Base-by-base conservation (phyloP, 2,329 filamentous ascomycete genomes). In the Aspergillus intermedius region DNA sequence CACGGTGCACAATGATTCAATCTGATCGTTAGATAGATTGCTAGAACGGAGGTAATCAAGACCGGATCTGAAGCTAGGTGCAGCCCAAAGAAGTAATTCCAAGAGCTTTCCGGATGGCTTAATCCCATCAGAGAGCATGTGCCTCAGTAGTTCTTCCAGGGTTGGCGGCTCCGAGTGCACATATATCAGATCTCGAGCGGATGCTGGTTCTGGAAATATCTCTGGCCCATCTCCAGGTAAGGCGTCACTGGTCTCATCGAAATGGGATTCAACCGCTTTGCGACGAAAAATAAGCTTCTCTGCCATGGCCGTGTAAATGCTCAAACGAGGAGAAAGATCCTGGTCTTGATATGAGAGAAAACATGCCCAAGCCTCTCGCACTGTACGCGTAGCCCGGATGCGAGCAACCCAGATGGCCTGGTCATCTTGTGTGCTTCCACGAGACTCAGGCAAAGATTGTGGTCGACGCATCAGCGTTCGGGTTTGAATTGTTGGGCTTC, bases 311-410 rank as follows among this genome's bases (percentile, higher is more conserved):
- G 74, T 64, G 51, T 80, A 81, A 2, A 81, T 69, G 22, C 66
- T 61, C 25, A 66, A 53, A 46, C 66, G 63, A n/a, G 65, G 58
- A 8, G 60, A 62, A 32, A 67, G 55, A 7, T 60, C 63, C 12
- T 69, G 65, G 19, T 75, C 69, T 59, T 80, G 73, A 51, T 76
- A 81, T 4, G 78, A 74, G 39, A 82, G 63, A 60, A 83, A 85
- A 52, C 78, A 81, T 19, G 81, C 80, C 82, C 82, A 85, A 5
- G 82, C 81, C 66, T 85, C 81, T 51, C 79, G 74, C 42, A 79
- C 65, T 3, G 81, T 84, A 32, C 82, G 72, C 9, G 82, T 85
- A 19, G 79, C 74, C 42, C 71, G 69, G 46, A 85, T 77, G 9
- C 81, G 74, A 28, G 77, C 79, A 49, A 73, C 72, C 81, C 82